Evolutionary conservation across 805 yeast genomes (phyloP), one percentile per base, ranked within the genome.

Genomic region (Pichia nanzhaoensis): DNA sequence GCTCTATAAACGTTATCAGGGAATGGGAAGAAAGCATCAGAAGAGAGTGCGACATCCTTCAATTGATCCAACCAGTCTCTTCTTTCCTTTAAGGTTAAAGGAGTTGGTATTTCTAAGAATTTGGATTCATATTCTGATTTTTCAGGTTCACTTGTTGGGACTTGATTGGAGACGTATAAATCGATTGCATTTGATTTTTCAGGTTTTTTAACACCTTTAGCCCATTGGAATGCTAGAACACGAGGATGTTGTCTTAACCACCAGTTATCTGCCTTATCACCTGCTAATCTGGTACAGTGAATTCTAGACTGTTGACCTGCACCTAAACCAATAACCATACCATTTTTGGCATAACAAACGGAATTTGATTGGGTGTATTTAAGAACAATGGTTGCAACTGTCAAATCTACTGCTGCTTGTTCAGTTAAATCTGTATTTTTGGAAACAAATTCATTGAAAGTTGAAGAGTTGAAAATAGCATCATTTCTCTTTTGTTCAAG

Each of bases 11-110:
- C 96, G 64, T 93, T 93, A 69, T 93, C 99, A 55, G 98, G 93
- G 93, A 93, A 93, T 70, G 99, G 99, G 95, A 93, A 93, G 80
- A 93, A 93, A 24, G 99, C 99, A 65, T 93, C 99, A 3, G 97
- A 89, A 16, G 96, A 84, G 57, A 90, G 74, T 12, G 98, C 89
- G 46, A 93, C 99, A 57, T 86, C 81, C 48, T 72, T 78, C 66
- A 89, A 76, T 71, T 89, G 79, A 51, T 70, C 58, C 54, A 84
- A 69, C 98, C 98, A 93, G 58, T 85, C 95, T 53, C 72, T 70
- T 69, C 91, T 87, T 74, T 93, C 99, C 52, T 74, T 80, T 22
- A 67, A 69, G 42, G 95, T 82, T 56, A 93, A 74, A 44, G 96
- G 96, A 56, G 69, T 74, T 55, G 99, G 99, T 31, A 90, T 57